Percentiles rank a stretch among this genome's conserved stretches.
Conservation (phyloP, 2,329 filamentous ascomycete genomes). For the Thelonectria blattea region DNA sequence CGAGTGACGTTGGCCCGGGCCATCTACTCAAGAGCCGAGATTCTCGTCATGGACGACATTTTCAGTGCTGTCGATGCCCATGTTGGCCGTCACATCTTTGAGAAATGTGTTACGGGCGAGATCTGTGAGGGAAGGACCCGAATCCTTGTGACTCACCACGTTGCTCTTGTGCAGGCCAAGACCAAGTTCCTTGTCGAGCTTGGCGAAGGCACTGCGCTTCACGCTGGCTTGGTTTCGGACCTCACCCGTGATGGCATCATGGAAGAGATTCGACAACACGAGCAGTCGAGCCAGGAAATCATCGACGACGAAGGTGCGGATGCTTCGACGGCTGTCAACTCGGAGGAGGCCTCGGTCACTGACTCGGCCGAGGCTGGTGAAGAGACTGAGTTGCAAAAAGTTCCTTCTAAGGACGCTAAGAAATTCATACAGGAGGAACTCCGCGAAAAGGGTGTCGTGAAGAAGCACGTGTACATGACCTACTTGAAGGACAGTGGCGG, state of each 20-base stretch:
- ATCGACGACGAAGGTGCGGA: slow-evolving; percentile 55
- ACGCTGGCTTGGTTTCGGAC: slow-evolving; percentile 71
- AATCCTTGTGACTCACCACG: slow-evolving; percentile 82
- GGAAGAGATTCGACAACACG: slow-evolving; percentile 62
- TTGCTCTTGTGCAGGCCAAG: slow-evolving; percentile 71
- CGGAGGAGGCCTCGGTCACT: slow-evolving; percentile 53
- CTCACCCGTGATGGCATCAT: slow-evolving; percentile 63
- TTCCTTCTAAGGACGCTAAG: slow-evolving; percentile 60
- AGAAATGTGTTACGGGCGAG: slow-evolving; percentile 75
- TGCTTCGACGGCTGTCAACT: slow-evolving; percentile 58
- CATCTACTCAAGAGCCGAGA: slow-evolving; percentile 78
- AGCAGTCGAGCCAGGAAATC: slow-evolving; percentile 53
- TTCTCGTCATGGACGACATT: slow-evolving; percentile 82
- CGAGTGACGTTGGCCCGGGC: slow-evolving; percentile 80
- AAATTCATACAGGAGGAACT: slow-evolving; percentile 80
- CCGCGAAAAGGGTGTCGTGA: slow-evolving; percentile 74
- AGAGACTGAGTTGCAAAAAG: slow-evolving; percentile 53
- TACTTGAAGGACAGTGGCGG: slow-evolving; percentile 74
- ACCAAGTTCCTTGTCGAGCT: slow-evolving; percentile 79
- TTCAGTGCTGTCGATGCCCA: slow-evolving; percentile 85
- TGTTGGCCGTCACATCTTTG: slow-evolving; percentile 79
- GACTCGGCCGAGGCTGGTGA: slow-evolving; percentile 49
- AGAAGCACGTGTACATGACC: slow-evolving; percentile 67
- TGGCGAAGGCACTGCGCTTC: slow-evolving; percentile 68
- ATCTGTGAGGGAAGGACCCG: slow-evolving; percentile 73